Evolutionary conservation across 31 red algal species (phyloP).

Genomic region (Odonthalia washingtoniensis): DNA sequence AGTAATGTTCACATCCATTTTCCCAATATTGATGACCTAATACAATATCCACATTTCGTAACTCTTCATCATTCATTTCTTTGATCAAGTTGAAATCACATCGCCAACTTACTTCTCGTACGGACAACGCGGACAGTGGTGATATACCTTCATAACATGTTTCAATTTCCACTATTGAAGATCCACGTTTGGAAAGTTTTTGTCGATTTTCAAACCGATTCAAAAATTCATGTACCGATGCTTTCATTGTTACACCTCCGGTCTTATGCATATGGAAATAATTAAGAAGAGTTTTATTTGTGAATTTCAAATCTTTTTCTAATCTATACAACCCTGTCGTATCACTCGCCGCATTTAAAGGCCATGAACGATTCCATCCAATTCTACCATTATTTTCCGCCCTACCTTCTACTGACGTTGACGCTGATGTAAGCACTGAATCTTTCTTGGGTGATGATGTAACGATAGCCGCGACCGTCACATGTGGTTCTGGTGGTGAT

Average conservation of each 20-base stretch:
- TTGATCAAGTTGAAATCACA: constrained; percentile 62
- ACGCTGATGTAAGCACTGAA: too few relatives aligned
- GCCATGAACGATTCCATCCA: background rate
- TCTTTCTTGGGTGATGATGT: too few relatives aligned
- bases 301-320: constrained; percentile 37
- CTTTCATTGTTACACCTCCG: constrained; percentile 61
- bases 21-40: constrained; percentile 79
- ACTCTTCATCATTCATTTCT: constrained; percentile 7
- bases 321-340: background rate
- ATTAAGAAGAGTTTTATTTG: constrained; percentile 58
- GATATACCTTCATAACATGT: constrained; percentile 48
- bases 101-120: constrained; percentile 42
- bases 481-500: too few relatives aligned
- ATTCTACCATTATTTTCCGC: background rate
- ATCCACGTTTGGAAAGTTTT: constrained; percentile 31
- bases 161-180: constrained; percentile 44
- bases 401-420: too few relatives aligned
- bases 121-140: background rate
- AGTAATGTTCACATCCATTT: constrained; percentile 58
- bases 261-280: constrained; percentile 79
- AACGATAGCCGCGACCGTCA: too few relatives aligned
- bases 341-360: background rate
- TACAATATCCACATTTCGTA: constrained; percentile 53
- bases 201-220: constrained; percentile 38
- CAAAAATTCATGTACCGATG: constrained; percentile 43